These are phyloP conservation scores for Pisolithus orientalis DNA, from an alignment of 768 basidiomycete genomes.

Conservation along the genomic window DNA sequence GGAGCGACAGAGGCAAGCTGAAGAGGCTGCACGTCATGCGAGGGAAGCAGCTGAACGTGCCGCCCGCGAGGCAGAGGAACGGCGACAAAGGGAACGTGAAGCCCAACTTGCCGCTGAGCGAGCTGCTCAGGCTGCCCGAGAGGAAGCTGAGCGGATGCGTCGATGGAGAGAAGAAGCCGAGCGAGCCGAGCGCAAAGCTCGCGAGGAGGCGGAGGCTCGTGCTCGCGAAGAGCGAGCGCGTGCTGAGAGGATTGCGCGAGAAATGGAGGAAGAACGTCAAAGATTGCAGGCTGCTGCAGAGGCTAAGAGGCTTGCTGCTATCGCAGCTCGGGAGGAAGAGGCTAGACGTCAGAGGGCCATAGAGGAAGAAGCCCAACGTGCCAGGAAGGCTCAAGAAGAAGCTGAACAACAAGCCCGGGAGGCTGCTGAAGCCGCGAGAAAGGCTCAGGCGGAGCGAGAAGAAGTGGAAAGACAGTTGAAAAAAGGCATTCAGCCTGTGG, in stretches of 20 bases:
- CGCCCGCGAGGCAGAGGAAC: too few species aligned
- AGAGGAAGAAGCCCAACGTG: constrained; percentile 5
- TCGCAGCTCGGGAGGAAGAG: constrained; percentile 8
- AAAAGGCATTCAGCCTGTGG: constrained; percentile 22
- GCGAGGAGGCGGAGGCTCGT: background rate
- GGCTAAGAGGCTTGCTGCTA: constrained; percentile 7
- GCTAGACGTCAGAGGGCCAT: constrained; percentile 5
- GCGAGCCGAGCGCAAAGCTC: constrained; percentile 1
- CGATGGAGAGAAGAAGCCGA: background rate
- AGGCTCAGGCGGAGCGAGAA: constrained; percentile 4
- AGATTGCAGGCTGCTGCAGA: constrained; percentile 9
- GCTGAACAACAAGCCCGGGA: background rate
- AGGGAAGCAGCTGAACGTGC: too few species aligned
- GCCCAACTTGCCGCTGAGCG: too few species aligned
- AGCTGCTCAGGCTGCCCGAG: too few species aligned
- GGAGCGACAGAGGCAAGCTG: background rate
- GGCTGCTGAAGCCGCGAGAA: background rate
- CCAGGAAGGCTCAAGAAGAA: background rate
- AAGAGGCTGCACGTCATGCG: constrained; percentile 1
- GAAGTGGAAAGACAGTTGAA: constrained; percentile 15
- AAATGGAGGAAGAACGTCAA: constrained; percentile 7
- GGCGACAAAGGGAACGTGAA: too few species aligned
- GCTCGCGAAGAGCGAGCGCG: background rate
- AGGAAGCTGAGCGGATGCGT: too few species aligned
- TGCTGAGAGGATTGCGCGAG: background rate